Conservation (phyloP, 495 filamentous ascomycete species). For the Terfezia claveryi region DNA sequence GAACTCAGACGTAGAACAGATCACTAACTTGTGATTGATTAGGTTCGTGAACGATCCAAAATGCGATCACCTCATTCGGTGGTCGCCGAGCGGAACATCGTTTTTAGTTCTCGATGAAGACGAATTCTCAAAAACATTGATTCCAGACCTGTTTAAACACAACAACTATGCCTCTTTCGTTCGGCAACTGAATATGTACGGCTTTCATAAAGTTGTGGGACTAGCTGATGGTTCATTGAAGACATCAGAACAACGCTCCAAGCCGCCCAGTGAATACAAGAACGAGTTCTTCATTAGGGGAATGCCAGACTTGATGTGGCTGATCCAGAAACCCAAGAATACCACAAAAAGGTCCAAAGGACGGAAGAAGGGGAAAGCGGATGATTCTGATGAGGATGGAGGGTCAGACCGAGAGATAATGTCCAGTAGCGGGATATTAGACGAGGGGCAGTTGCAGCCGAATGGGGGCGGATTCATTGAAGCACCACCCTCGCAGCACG, state of each 20-base stretch:
- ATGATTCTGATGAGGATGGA: conserved; percentile 48
- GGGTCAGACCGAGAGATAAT: neutral
- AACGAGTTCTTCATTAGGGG: conserved; percentile 91
- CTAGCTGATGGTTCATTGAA: conserved; percentile 94
- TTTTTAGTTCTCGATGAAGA: conserved; percentile 96
- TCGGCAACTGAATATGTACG: conserved; percentile 97
- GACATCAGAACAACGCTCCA: conserved; percentile 86
- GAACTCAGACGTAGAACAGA: neutral
- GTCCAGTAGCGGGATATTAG: neutral
- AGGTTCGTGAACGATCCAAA: conserved; percentile 86
- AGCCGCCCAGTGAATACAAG: conserved; percentile 92
- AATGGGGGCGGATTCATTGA: conserved; percentile 19
- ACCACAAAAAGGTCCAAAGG: conserved; percentile 29
- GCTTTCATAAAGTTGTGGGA: conserved; percentile 95
- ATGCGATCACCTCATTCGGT: conserved; percentile 86
- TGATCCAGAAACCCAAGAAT: conserved; percentile 91
- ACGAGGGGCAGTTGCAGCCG: conserved; percentile 32
- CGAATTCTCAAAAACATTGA: conserved; percentile 92
- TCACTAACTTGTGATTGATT: neutral
- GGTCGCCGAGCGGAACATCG: conserved; percentile 88
- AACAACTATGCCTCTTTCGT: conserved; percentile 99
- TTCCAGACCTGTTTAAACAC: conserved; percentile 96
- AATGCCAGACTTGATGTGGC: conserved; percentile 81
- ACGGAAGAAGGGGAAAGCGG: conserved; percentile 37
- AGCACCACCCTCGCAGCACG: conserved; percentile 12